Percentiles rank a stretch among this genome's conserved stretches.
These are phyloP conservation scores for Fraxinus americana DNA, from an alignment of 257 asterid species.

Conservation along the genomic window DNA sequence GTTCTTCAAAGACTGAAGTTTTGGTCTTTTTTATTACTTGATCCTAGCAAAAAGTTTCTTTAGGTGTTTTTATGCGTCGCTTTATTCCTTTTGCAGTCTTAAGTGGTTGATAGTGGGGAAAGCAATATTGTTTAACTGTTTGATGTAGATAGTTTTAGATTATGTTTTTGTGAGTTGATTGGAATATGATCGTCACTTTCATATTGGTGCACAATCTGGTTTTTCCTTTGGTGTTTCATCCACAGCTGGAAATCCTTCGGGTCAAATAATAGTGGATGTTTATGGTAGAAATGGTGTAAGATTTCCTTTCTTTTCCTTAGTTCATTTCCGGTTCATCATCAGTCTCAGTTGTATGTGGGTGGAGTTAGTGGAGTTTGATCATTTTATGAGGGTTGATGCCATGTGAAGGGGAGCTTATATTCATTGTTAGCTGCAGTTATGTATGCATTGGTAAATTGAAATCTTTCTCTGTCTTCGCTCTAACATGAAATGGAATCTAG, in stretches of 20 bases:
- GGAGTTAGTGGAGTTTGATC: neutral
- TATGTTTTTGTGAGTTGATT: neutral
- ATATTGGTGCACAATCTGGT: neutral
- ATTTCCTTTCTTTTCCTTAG: neutral
- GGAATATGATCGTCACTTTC: neutral
- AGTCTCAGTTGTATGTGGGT: neutral
- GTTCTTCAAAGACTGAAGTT: neutral
- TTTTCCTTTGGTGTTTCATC: neutral
- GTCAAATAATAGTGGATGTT: neutral
- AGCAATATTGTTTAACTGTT: neutral
- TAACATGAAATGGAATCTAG: neutral
- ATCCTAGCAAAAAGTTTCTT: neutral
- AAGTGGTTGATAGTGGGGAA: neutral
- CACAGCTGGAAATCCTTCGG: neutral
- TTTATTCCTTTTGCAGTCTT: too few species aligned
- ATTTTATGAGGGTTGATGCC: neutral
- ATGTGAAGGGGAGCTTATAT: neutral
- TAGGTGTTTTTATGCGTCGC: neutral
- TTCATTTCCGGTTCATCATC: neutral
- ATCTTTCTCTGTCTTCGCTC: neutral
- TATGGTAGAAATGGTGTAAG: neutral
- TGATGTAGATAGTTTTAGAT: neutral
- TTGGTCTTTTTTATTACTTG: neutral
- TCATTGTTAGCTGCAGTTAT: neutral
- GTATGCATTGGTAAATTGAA: neutral